Evolutionary conservation across 768 basidiomycete genomes (phyloP).

Genomic region (Hericium coralloides): DNA sequence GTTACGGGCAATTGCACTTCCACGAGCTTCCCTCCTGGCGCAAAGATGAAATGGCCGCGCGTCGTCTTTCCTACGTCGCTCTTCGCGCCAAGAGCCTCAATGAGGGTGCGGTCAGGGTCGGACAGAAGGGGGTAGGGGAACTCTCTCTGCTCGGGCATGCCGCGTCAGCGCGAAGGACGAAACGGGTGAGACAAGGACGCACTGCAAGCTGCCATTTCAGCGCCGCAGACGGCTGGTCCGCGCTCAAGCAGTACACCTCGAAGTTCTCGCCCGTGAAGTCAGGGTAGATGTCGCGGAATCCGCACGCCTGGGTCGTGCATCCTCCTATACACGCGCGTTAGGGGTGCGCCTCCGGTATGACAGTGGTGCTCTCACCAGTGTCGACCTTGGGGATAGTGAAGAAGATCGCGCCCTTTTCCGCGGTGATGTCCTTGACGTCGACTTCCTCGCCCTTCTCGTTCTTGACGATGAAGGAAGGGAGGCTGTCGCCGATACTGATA

Average conservation of each 20-base stretch:
- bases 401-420: conserved; percentile 69
- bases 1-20: conserved; percentile 83
- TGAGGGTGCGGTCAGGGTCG: conserved; percentile 76
- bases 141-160: conserved; percentile 46
- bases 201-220: conserved; percentile 85
- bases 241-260: conserved; percentile 77
- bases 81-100: conserved; percentile 69
- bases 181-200: conserved; percentile 10
- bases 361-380: conserved; percentile 48
- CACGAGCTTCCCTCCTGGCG: conserved; percentile 81
- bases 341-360: background rate
- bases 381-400: conserved; percentile 83
- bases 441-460: conserved; percentile 82
- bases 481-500: conserved; percentile 64
- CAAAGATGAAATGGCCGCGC: conserved; percentile 91
- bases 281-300: conserved; percentile 76
- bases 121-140: conserved; percentile 83
- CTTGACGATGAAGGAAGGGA: conserved; percentile 70
- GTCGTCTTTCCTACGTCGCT: conserved; percentile 69
- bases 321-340: conserved; percentile 45
- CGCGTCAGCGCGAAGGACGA: background rate
- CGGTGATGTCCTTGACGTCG: conserved; percentile 51
- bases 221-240: conserved; percentile 67
- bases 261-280: conserved; percentile 63
- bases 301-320: conserved; percentile 90